Evolutionary conservation across 1,284 basidiomycete genomes (phyloP).

Genomic region (Papiliotrema flavescens): DNA sequence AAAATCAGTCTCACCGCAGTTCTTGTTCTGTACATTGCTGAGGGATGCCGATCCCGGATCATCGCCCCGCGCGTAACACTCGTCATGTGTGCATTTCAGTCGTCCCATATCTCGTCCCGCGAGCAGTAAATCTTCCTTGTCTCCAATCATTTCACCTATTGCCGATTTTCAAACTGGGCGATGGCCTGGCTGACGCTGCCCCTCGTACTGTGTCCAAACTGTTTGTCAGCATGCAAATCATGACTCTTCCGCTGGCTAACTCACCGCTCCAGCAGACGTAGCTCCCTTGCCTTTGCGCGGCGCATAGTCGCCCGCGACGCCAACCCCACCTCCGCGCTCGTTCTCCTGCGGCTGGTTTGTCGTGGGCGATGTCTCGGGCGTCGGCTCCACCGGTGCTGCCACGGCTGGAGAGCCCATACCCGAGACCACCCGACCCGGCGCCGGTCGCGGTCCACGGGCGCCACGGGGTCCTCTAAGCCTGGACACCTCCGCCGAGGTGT

Average conservation of each 20-base stretch:
- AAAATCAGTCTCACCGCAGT: too few relatives aligned
- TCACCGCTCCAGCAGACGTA: slow-evolving; percentile 12
- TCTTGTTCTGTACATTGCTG: too few relatives aligned
- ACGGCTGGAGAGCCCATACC: background rate
- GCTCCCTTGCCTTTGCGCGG: slow-evolving; percentile 5
- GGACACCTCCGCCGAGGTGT: slow-evolving; percentile 53
- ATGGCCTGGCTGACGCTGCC: slow-evolving; percentile 28
- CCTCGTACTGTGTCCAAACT: slow-evolving; percentile 13
- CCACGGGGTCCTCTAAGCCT: slow-evolving; percentile 39
- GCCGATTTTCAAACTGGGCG: slow-evolving; percentile 30
- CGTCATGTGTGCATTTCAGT: too few relatives aligned
- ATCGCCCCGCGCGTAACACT: too few relatives aligned
- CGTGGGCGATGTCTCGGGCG: background rate
- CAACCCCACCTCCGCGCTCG: slow-evolving; percentile 4
- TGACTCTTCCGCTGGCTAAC: background rate
- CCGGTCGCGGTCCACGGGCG: slow-evolving; percentile 39
- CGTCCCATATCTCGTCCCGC: too few relatives aligned
- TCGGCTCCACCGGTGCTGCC: background rate
- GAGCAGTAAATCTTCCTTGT: too few relatives aligned
- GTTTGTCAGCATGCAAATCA: background rate
- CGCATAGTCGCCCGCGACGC: slow-evolving; percentile 11
- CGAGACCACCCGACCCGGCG: slow-evolving; percentile 16
- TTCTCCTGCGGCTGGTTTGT: background rate
- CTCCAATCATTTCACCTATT: background rate
- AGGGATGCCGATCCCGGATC: too few relatives aligned